A percentile compares a stretch with the other conserved stretches of the same genome.
These are phyloP conservation scores for Fraxinus pennsylvanica DNA, from an alignment of 257 asterid genomes.

Conservation along the genomic window DNA sequence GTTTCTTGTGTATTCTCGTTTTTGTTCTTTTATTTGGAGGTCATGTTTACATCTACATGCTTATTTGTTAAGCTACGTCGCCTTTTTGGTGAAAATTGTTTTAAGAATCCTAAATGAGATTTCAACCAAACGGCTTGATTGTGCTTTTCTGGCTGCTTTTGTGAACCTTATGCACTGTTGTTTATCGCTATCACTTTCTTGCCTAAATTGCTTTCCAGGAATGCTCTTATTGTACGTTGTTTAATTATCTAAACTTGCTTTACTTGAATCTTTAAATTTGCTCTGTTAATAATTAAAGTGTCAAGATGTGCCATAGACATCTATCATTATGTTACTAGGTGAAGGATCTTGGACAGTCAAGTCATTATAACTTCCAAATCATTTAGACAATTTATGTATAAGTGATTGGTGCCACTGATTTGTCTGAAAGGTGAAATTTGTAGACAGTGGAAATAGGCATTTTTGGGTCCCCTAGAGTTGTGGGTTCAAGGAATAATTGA, in stretches of 20 bases:
- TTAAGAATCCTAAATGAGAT: background rate
- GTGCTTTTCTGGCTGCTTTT: background rate
- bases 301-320: background rate
- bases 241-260: background rate
- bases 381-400: background rate
- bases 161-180: background rate
- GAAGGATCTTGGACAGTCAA: background rate
- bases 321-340: background rate
- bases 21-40: slow-evolving; percentile 4
- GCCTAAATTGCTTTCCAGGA: background rate
- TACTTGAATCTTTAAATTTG: background rate
- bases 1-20: background rate
- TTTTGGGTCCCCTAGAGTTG: background rate
- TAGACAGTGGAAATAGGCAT: background rate
- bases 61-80: slow-evolving; percentile 4
- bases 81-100: background rate
- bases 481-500: background rate
- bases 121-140: background rate
- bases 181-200: background rate
- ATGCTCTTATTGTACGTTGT: background rate
- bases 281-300: background rate
- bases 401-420: background rate
- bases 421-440: background rate
- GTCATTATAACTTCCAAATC: background rate
- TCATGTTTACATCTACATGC: background rate